Conservation (phyloP, 306 rosid species). For the Cucumis sativus region DNA sequence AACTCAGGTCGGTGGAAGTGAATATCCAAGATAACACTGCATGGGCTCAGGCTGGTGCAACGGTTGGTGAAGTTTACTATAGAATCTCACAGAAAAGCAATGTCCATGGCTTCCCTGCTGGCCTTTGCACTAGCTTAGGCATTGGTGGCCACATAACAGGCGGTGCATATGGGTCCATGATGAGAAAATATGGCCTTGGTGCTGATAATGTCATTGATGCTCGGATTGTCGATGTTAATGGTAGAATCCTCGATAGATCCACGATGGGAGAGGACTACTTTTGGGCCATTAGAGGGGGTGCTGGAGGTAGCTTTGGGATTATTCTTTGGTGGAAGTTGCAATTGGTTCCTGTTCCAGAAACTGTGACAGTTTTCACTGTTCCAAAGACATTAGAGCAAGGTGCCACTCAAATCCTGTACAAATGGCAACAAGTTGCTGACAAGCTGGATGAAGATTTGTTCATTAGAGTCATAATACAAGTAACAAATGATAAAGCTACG, state of each 20-base stretch:
- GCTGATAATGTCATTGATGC: constrained; percentile 77
- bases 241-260: constrained; percentile 38
- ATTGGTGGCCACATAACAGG: constrained; percentile 85
- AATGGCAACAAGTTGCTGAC: constrained; percentile 64
- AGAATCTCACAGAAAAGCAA: constrained; percentile 48
- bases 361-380: constrained; percentile 57
- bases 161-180: constrained; percentile 71
- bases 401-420: constrained; percentile 37
- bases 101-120: constrained; percentile 60
- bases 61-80: constrained; percentile 67
- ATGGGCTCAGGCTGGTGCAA: constrained; percentile 81
- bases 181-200: constrained; percentile 73
- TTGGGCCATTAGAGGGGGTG: constrained; percentile 89
- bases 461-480: constrained; percentile 40
- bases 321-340: constrained; percentile 79
- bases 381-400: constrained; percentile 43
- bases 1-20: constrained; percentile 33
- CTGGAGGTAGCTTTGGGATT: constrained; percentile 74
- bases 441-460: constrained; percentile 51
- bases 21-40: constrained; percentile 33
- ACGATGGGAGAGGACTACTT: constrained; percentile 79
- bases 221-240: constrained; percentile 31
- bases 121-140: constrained; percentile 75
- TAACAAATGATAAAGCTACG: constrained; percentile 13
- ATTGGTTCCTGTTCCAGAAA: constrained; percentile 55